Base-by-base conservation (phyloP, 2,329 filamentous ascomycete genomes). In the Ophiostoma australiae region DNA sequence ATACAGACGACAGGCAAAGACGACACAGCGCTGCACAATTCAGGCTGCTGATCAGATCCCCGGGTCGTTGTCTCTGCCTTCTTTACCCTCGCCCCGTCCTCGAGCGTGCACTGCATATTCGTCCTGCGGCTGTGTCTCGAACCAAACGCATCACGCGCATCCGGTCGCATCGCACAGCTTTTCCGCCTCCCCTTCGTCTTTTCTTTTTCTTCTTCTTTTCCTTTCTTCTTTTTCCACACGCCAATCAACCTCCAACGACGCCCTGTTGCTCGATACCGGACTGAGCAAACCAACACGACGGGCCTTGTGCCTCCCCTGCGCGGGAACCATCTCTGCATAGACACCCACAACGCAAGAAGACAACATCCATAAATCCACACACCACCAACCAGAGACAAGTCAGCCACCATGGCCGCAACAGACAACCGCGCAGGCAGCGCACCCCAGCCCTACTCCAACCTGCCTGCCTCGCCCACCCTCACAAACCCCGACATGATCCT, bases 401-500 rank as follows among this genome's bases (percentile, higher is more conserved):
- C 44, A 48, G 44, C 52, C 31, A 27, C 72, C 37, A 75, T 75
- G 74, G 72, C 71, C 3, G 63, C 73, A 31, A 73, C 71, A 70
- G 76, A 75, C 70, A 74, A 70, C 68, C 71, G 73, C 75, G 75
- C 75, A 73, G 77, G 71, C 71, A 76, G 76, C 69, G 74, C 76
- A 70, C 73, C 79, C 63, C 74, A 76, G 73, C 77, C 79, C 48
- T 84, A 85, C 75, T 79, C 82, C 23, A 78, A 84, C 65, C 80
- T 84, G 72, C 89, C 91, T 74, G 88, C 88, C 15, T 96, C 92
- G 72, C 94, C 94, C 67, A 97, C 94, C 2, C 83, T 97, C 76
- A 96, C 93, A 71, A 96, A 97, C 79, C 93, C 93, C 69, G 94
- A 97, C 79, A 94, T 97, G 92, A 97, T 97, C 76, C 83, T 97